These are phyloP conservation scores for Aspergillus fumigatus DNA, from an alignment of 2,329 filamentous ascomycete species.

Conservation along the genomic window DNA sequence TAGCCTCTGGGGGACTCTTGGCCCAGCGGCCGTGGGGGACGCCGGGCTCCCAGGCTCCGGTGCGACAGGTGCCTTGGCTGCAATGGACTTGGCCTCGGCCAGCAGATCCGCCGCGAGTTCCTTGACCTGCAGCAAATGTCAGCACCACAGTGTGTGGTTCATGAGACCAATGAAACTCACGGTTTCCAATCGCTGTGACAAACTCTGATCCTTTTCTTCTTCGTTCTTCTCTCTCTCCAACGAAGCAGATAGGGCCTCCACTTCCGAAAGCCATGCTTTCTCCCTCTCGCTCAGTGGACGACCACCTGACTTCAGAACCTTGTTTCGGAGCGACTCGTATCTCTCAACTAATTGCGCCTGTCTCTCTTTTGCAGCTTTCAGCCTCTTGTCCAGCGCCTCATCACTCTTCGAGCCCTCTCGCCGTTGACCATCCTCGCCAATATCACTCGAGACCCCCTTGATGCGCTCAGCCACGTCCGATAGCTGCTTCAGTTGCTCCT, in stretches of 20 bases:
- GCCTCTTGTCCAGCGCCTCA: conserved; percentile 35
- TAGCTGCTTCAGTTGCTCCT: conserved; percentile 44
- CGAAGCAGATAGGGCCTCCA: conserved; percentile 35
- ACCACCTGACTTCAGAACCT: conserved; percentile 39
- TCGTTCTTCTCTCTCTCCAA: conserved; percentile 24
- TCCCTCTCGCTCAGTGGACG: conserved; percentile 45
- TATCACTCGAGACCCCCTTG: conserved; percentile 37
- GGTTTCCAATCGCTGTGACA: conserved; percentile 36
- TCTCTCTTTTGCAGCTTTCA: conserved; percentile 36
- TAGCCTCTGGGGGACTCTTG: conserved; percentile 38
- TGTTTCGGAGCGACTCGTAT: conserved; percentile 43
- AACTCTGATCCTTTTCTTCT: conserved; percentile 19
- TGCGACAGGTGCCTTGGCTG: conserved; percentile 23
- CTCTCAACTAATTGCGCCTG: conserved; percentile 39
- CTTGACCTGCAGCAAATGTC: conserved; percentile 33
- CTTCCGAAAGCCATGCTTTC: conserved; percentile 42
- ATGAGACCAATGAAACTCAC: conserved; percentile 24
- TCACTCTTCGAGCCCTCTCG: conserved; percentile 29
- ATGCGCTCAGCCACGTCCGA: conserved; percentile 44
- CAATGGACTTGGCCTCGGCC: conserved; percentile 32
- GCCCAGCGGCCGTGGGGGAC: conserved; percentile 25
- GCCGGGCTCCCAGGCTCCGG: conserved; percentile 25
- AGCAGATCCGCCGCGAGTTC: conserved; percentile 35
- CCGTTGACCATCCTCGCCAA: conserved; percentile 32
- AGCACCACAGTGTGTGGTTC: conserved; percentile 1